phyloP scores from a whole-genome alignment of 768 basidiomycete genomes.

The Tricholoma hemisulphureum region DNA sequence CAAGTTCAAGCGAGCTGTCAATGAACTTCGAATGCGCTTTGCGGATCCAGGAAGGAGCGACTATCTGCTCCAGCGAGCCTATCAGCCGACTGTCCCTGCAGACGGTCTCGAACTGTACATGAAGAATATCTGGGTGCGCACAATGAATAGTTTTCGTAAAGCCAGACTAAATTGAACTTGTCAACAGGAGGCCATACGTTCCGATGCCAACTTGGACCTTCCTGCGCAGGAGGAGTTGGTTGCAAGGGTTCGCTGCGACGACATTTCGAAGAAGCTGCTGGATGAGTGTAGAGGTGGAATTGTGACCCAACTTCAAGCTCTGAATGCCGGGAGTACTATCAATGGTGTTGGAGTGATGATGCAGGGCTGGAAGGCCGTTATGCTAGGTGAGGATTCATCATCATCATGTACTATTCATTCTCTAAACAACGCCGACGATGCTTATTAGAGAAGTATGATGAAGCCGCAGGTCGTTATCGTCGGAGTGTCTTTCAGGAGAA shows the following conservation, averaged over 20 bases:
- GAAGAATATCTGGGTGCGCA: slow-evolving; percentile 91
- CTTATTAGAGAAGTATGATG: not conserved
- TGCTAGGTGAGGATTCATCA: not conserved
- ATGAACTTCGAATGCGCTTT: slow-evolving; percentile 73
- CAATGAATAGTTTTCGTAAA: slow-evolving; percentile 9
- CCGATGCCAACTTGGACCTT: slow-evolving; percentile 93
- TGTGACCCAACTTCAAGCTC: not conserved
- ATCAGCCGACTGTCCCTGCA: slow-evolving; percentile 97
- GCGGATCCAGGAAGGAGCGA: slow-evolving; percentile 60
- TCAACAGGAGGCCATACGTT: slow-evolving; percentile 89
- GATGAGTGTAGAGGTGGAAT: not conserved
- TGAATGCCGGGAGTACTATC: not conserved
- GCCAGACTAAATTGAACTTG: not conserved
- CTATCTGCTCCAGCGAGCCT: slow-evolving; percentile 86
- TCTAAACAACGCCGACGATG: too few species aligned
- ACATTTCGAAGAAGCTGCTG: not conserved
- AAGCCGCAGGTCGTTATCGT: not conserved
- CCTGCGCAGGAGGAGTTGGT: slow-evolving; percentile 97
- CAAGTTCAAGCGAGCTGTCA: slow-evolving; percentile 80
- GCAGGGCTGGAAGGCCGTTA: not conserved
- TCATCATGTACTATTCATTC: not conserved
- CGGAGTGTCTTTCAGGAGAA: not conserved
- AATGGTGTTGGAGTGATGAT: not conserved
- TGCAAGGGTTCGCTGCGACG: slow-evolving; percentile 39
- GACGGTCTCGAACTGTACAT: slow-evolving; percentile 97